These are phyloP conservation scores for Coemansia sp. DNA, from an alignment of 192 early-diverging fungal species.

Conservation along the genomic window DNA sequence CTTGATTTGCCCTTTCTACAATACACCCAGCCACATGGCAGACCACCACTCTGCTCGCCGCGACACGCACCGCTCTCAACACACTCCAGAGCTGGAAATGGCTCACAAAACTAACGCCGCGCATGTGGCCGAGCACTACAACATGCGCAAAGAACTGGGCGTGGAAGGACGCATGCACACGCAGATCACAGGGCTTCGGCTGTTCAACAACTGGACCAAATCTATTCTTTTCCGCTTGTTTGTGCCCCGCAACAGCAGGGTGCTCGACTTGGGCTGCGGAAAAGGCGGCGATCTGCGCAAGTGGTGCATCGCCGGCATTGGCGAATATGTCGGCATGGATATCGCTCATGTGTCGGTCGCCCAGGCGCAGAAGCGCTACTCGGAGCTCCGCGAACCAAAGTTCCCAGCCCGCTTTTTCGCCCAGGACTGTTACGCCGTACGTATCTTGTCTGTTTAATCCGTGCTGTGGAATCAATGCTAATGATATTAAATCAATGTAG, in stretches of 20 bases:
- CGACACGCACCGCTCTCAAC: too few species aligned
- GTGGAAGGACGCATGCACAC: slow-evolving; percentile 73
- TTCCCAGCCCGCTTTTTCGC: slow-evolving; percentile 74
- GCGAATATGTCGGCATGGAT: slow-evolving; percentile 79
- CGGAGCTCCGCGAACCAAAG: slow-evolving; percentile 50
- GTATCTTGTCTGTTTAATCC: neutral
- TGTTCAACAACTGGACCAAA: slow-evolving; percentile 98
- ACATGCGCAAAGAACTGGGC: slow-evolving; percentile 78
- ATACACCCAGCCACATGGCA: neutral
- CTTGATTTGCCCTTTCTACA: neutral
- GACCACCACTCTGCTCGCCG: too few species aligned
- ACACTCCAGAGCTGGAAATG: too few species aligned
- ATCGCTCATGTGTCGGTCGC: slow-evolving; percentile 82
- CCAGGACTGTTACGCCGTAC: slow-evolving; percentile 79
- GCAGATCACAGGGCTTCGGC: slow-evolving; percentile 78
- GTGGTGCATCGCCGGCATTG: slow-evolving; percentile 70
- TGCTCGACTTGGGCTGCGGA: slow-evolving; percentile 92
- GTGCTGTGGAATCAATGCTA: neutral
- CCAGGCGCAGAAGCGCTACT: slow-evolving; percentile 74
- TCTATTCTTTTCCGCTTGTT: slow-evolving; percentile 75
- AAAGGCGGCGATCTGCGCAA: slow-evolving; percentile 90
- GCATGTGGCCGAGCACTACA: slow-evolving; percentile 76
- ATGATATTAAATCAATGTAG: slow-evolving; percentile 13
- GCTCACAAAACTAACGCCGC: slow-evolving; percentile 8
- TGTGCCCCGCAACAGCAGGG: slow-evolving; percentile 55